Conservation (phyloP, 257 asterid genomes). For the Solanum rostratum region DNA sequence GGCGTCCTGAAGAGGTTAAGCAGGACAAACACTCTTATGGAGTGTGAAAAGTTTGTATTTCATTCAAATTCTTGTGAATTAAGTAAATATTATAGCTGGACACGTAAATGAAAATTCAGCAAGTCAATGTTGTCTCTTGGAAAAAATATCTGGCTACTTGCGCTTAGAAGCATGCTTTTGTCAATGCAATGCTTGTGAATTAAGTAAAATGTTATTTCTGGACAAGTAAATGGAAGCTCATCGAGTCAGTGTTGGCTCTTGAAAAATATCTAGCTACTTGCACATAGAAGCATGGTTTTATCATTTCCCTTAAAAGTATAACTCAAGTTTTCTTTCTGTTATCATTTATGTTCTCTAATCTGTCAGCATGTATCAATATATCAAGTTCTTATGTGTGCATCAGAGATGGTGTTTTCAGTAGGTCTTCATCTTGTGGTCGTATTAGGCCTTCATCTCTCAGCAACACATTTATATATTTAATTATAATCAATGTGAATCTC, state of each 20-base stretch:
- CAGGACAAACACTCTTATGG: background rate
- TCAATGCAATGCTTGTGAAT: background rate
- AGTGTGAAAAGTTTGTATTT: background rate
- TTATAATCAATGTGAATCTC: background rate
- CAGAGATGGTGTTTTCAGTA: background rate
- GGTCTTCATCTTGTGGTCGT: background rate
- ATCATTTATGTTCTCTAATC: background rate
- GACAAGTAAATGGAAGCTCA: background rate
- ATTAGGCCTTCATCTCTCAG: background rate
- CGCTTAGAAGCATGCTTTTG: background rate
- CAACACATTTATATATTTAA: background rate
- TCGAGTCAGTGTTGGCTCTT: background rate
- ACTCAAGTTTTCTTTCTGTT: background rate
- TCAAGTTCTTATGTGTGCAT: background rate
- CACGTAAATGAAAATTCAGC: background rate
- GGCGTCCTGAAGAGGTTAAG: background rate
- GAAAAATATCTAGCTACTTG: background rate
- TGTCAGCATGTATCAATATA: background rate
- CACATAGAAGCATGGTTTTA: background rate
- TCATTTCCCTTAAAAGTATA: background rate
- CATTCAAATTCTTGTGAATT: background rate
- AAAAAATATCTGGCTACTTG: background rate
- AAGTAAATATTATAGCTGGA: background rate
- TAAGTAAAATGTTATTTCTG: background rate
- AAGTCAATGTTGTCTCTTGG: background rate